A percentile compares a stretch with the other conserved stretches of the same genome.
Conservation (phyloP, 2,329 filamentous ascomycete species). For the Ascochyta viciae-villosae region DNA sequence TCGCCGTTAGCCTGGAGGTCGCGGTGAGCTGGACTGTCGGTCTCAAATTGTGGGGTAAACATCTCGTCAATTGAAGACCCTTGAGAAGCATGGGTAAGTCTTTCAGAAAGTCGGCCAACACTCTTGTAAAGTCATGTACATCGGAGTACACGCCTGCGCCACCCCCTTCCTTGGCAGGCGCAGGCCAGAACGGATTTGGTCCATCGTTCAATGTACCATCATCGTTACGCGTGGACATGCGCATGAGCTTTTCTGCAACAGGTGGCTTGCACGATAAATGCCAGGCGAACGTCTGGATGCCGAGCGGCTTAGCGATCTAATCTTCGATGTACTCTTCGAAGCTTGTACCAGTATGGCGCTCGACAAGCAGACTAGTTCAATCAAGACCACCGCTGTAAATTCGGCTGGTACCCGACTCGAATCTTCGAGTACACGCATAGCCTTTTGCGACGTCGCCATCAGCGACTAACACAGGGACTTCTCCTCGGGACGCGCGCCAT, state of each 20-base stretch:
- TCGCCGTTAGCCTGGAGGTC: slow-evolving; percentile 17
- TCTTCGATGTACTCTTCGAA: slow-evolving; percentile 38
- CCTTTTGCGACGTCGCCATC: slow-evolving; percentile 32
- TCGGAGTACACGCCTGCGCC: slow-evolving; percentile 32
- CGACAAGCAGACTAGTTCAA: slow-evolving; percentile 57
- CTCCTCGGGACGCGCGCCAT: neutral
- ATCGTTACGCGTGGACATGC: slow-evolving; percentile 21
- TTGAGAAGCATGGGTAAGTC: neutral
- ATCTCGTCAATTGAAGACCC: neutral
- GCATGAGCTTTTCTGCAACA: slow-evolving; percentile 26
- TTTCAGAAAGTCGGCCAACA: slow-evolving; percentile 25
- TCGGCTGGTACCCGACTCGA: slow-evolving; percentile 44
- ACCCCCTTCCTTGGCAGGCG: slow-evolving; percentile 23
- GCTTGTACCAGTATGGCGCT: slow-evolving; percentile 47
- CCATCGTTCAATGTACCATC: slow-evolving; percentile 27
- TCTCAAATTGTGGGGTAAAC: neutral
- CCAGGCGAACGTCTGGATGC: slow-evolving; percentile 45
- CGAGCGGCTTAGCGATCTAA: neutral
- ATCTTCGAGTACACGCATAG: slow-evolving; percentile 35
- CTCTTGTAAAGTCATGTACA: slow-evolving; percentile 31
- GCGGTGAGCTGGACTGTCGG: neutral
- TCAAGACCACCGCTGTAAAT: slow-evolving; percentile 50
- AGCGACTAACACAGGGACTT: neutral
- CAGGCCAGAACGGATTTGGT: slow-evolving; percentile 18
- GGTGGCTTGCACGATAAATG: slow-evolving; percentile 24